Base-by-base conservation (phyloP, 495 filamentous ascomycete species). In the Entonaema liquescens region DNA sequence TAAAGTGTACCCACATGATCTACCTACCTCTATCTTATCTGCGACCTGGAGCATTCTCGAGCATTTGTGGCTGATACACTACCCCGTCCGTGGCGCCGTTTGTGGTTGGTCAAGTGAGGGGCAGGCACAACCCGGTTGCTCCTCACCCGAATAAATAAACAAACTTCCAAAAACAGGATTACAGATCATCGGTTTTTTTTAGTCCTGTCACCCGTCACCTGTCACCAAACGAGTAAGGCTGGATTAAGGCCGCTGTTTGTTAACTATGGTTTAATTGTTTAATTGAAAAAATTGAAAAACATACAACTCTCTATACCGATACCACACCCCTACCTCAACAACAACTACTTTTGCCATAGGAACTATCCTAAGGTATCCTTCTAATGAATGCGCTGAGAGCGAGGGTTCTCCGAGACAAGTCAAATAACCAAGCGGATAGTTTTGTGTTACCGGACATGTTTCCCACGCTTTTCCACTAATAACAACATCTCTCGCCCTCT, bases 101-200 rank as follows among this genome's bases (percentile, higher is more conserved):
- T 49, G 44, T 54, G 61, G 47, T 47, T 66, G 62, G 58, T 50
- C 25, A 67, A 62, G 26, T 67, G 69, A 68, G 65, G 70, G 65
- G 70, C 65, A 72, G 15, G 9, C 42, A 23, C 6, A 21, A 19
- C 23, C 23, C 23, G 63, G 75, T 77, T 77, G 75, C 75, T 52
- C 73, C 71, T 57, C 67, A 61, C 65, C 66, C 62, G 70, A 56
- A 71, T 75, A 79, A 77, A 77, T 77, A 79, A 79, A 79, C 77
- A 79, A 77, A 77, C 60, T 74, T 52, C 77, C 75, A 42, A 63
- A 72, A 59, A 65, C 67, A 68, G 68, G 65, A 67, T 65, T 31
- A 59, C 36, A n/a, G 52, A 33, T 54, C 25, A 21, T 59, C 58
- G 53, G 58, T 54, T 56, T 60, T 61, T 61, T 31, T 49, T 19